Base-by-base conservation (phyloP, 257 asterid genomes). In the Salvia hispanica region DNA sequence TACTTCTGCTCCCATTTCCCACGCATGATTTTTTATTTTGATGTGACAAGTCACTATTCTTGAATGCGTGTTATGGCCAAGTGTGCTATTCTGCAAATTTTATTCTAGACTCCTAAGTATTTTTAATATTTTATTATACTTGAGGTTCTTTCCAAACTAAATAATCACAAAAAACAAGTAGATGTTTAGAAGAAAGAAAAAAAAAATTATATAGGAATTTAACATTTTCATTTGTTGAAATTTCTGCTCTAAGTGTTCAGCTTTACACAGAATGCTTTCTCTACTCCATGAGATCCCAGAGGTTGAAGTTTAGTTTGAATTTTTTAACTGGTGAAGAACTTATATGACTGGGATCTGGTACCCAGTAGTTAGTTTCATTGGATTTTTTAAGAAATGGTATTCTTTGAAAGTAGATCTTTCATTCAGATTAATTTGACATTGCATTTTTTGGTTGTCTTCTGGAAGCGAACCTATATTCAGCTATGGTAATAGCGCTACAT, bases 11-110 rank as follows among this genome's bases (percentile, higher is more conserved):
- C 40, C 36, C 55, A 5, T 52, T 57, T 25, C 15, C 5, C 25
- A 36, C n/a, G 45, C 15, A 7, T 13, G 13, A 13, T 40, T 16
- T 45, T 33, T 33, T 46, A 12, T 36, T 57, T 58, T 50, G 51
- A 50, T 58, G 40, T 62, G 64, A 40, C 31, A 14, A 40, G 16
- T 37, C 50, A 13, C 56, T 67, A 45, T 62, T 72, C 54, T 45
- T 39, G 48, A 55, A 14, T 55, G 72, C 61, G 43, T 21, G 71
- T 40, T 34, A 11, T 28, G 53, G 60, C 45, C 34, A 52, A 15
- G 56, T 43, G 64, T 51, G 64, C 67, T 70, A 31, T 13, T 44
- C 6, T 70, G 39, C 45, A 31, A 53, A 33, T 8, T 9, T 55
- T 33, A 15, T 11, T 54, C 14, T 10, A 54, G 31, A 9, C 37